phyloP scores from a whole-genome alignment of 768 basidiomycete species.

The Symmetrospora coprosmae region DNA sequence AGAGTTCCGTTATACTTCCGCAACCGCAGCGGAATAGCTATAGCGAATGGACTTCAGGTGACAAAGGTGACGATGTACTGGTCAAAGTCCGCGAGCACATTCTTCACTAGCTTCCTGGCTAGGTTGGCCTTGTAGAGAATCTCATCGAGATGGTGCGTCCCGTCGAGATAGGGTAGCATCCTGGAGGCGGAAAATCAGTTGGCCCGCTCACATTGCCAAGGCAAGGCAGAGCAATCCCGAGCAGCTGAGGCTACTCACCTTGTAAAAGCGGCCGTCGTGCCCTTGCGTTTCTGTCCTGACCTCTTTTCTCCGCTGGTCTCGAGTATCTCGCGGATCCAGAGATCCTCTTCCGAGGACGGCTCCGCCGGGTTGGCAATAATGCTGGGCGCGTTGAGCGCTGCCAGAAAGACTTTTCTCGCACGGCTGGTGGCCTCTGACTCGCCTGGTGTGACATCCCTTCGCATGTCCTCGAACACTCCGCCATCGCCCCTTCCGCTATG shows the following conservation, averaged over 20 bases:
- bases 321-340: constrained; percentile 28
- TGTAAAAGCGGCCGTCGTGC: too few species aligned
- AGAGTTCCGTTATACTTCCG: too few species aligned
- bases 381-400: constrained; percentile 3
- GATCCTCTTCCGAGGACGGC: constrained; percentile 4
- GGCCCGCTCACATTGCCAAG: background rate
- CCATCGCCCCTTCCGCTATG: too few species aligned
- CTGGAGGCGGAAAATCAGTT: constrained; percentile 38
- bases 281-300: background rate
- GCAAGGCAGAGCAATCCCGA: background rate
- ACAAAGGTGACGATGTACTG: constrained; percentile 51
- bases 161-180: constrained; percentile 86
- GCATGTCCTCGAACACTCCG: too few species aligned
- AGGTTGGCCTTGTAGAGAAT: constrained; percentile 81
- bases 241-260: background rate
- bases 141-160: constrained; percentile 79
- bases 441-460: too few species aligned
- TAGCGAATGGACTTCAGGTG: too few species aligned
- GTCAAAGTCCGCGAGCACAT: constrained; percentile 69
- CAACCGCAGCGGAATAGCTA: too few species aligned
- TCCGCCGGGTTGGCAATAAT: constrained; percentile 15
- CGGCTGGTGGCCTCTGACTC: too few species aligned
- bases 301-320: constrained; percentile 16
- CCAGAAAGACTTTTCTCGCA: too few species aligned
- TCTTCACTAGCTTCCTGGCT: constrained; percentile 64